A percentile compares a stretch with the other conserved stretches of the same genome.
Evolutionary conservation across 176 grass and related monocot genomes (phyloP).

Genomic region (Metroxylon sagu): DNA sequence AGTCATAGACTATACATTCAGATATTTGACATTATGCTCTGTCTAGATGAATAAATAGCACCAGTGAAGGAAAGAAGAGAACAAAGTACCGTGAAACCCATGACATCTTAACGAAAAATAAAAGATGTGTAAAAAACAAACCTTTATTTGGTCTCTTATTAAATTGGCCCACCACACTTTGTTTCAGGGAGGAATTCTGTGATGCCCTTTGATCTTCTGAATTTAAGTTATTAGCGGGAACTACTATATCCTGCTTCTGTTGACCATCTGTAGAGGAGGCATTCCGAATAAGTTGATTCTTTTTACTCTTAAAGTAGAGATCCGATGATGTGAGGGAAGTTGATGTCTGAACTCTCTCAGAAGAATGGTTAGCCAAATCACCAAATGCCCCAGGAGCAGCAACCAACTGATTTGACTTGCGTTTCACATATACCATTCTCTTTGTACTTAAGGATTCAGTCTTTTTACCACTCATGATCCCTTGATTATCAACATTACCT

Average conservation of each 20-base stretch:
- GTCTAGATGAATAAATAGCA: neutral
- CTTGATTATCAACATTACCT: constrained; percentile 21
- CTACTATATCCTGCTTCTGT: constrained; percentile 25
- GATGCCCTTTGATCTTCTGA: constrained; percentile 49
- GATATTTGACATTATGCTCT: too few relatives aligned
- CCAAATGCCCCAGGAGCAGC: constrained; percentile 36
- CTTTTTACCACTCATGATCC: constrained; percentile 14
- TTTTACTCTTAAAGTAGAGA: constrained; percentile 79
- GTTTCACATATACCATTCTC: constrained; percentile 52
- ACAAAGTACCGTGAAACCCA: neutral
- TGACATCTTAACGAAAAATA: neutral
- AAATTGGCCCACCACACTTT: constrained; percentile 8
- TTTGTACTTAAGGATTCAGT: constrained; percentile 29
- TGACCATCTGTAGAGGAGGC: constrained; percentile 40
- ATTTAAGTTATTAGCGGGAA: constrained; percentile 42
- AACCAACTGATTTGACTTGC: constrained; percentile 54
- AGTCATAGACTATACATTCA: too few relatives aligned
- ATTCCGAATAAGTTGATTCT: constrained; percentile 80
- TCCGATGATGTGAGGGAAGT: constrained; percentile 39
- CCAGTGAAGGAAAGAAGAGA: neutral
- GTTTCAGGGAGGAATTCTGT: constrained; percentile 35
- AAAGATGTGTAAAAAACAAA: constrained; percentile 23
- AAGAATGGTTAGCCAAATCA: constrained; percentile 27
- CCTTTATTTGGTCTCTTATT: constrained; percentile 51
- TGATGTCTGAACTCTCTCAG: constrained; percentile 30